These are phyloP conservation scores for Saturnispora sanitii DNA, from an alignment of 805 yeast genomes.

Conservation along the genomic window DNA sequence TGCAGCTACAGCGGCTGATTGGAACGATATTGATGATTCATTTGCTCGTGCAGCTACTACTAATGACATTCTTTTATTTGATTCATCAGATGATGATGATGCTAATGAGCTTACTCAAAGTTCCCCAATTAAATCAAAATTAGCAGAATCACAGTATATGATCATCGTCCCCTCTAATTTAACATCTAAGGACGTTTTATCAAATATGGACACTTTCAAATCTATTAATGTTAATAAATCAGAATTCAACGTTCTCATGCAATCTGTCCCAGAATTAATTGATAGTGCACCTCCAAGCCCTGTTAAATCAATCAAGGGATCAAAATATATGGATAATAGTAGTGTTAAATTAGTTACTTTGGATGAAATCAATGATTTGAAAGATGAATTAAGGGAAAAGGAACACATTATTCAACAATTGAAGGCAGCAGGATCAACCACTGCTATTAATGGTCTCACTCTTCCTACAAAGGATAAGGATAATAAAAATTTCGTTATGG, in stretches of 20 bases:
- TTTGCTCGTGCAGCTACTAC: neutral
- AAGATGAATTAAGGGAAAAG: neutral
- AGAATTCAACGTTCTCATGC: constrained; percentile 20
- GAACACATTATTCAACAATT: constrained; percentile 1
- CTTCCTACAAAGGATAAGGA: neutral
- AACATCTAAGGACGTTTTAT: neutral
- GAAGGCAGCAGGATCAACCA: neutral
- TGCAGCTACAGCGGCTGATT: neutral
- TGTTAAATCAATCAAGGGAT: neutral
- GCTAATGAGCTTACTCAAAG: neutral
- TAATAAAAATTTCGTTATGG: too few species aligned
- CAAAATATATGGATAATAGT: constrained; percentile 4
- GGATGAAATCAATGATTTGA: constrained; percentile 2
- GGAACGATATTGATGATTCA: constrained; percentile 3
- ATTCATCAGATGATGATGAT: constrained; percentile 1
- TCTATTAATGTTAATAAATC: constrained; percentile 15
- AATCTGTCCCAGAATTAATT: neutral
- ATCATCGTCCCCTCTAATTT: constrained; percentile 11
- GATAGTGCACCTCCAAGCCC: neutral
- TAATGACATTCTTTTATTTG: neutral
- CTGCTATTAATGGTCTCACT: neutral
- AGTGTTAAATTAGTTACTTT: constrained; percentile 3
- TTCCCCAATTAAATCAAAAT: too few species aligned
- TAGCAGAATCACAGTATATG: constrained; percentile 3
- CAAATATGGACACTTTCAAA: constrained; percentile 7